A percentile compares a stretch with the other conserved stretches of the same genome.
Evolutionary conservation across 805 yeast species (phyloP).

Genomic region (Yamadazyma ubonensis): DNA sequence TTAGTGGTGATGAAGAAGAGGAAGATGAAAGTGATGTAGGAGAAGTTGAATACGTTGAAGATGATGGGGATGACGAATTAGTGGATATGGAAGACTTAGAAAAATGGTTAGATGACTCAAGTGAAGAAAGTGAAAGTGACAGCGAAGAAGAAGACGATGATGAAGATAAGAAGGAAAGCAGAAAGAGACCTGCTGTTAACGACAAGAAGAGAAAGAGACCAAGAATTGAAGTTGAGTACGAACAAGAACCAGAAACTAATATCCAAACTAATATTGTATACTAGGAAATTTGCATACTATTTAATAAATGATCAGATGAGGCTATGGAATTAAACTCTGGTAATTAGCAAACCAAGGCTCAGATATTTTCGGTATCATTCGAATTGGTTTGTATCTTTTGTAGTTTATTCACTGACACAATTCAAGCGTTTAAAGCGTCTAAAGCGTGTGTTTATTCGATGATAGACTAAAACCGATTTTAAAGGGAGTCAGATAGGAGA

Average conservation of each 20-base stretch:
- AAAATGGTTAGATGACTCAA: constrained; percentile 67
- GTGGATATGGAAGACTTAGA: constrained; percentile 93
- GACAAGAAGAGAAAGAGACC: constrained; percentile 32
- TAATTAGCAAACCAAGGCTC: too few relatives aligned
- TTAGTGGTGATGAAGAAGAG: constrained; percentile 38
- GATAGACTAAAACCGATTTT: too few relatives aligned
- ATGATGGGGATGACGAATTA: constrained; percentile 82
- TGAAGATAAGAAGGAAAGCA: constrained; percentile 33
- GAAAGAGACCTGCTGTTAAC: constrained; percentile 44
- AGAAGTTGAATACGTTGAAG: constrained; percentile 87
- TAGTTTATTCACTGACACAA: too few relatives aligned
- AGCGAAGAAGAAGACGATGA: constrained; percentile 36
- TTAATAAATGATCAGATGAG: constrained; percentile 3
- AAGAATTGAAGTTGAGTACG: constrained; percentile 80
- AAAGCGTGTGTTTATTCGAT: too few relatives aligned
- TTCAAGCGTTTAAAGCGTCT: too few relatives aligned
- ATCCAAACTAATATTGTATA: constrained; percentile 18
- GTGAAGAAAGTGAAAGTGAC: constrained; percentile 39
- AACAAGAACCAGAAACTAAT: constrained; percentile 33
- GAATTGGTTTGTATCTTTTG: too few relatives aligned
- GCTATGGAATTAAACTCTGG: too few relatives aligned
- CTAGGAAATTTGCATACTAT: constrained; percentile 7
- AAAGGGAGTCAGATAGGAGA: too few relatives aligned
- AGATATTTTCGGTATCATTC: neutral
- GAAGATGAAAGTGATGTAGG: constrained; percentile 54